A percentile compares a stretch with the other conserved stretches of the same genome.
Conservation (phyloP, 2,329 filamentous ascomycete genomes). For the Stachybotrys elegans region DNA sequence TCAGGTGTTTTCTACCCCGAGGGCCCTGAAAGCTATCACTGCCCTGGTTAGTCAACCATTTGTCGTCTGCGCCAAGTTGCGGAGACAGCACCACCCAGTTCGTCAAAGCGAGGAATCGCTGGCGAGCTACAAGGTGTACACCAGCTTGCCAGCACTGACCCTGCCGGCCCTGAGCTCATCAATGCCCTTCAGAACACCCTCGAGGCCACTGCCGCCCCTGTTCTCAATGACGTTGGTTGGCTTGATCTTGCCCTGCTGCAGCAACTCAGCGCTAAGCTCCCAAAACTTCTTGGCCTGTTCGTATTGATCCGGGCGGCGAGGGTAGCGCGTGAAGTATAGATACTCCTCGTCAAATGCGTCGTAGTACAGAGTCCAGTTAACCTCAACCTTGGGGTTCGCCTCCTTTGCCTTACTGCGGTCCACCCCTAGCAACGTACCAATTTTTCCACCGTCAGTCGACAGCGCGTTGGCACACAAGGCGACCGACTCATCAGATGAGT, state of each 20-base stretch:
- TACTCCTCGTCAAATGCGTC: background rate
- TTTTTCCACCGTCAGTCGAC: background rate
- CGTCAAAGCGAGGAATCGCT: too few relatives aligned
- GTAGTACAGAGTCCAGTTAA: background rate
- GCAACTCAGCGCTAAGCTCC: background rate
- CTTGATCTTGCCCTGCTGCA: background rate
- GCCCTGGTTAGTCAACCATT: too few relatives aligned
- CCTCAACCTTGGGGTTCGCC: constrained; percentile 8
- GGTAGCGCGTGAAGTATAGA: background rate
- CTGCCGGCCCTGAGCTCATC: background rate
- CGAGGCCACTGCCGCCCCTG: background rate
- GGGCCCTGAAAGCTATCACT: too few relatives aligned
- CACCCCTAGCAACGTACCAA: background rate
- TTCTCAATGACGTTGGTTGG: background rate
- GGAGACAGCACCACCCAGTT: too few relatives aligned
- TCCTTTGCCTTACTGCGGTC: too few relatives aligned
- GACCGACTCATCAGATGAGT: background rate
- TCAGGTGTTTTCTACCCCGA: too few relatives aligned
- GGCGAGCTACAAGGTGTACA: constrained; percentile 18
- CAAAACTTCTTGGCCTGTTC: background rate
- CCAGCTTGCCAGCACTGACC: background rate
- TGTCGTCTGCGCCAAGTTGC: too few relatives aligned
- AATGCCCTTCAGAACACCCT: background rate
- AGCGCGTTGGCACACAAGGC: background rate
- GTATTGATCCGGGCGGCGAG: background rate